Conservation (phyloP, 352 stramenopile species). For the Phytophthora boehmeriae region DNA sequence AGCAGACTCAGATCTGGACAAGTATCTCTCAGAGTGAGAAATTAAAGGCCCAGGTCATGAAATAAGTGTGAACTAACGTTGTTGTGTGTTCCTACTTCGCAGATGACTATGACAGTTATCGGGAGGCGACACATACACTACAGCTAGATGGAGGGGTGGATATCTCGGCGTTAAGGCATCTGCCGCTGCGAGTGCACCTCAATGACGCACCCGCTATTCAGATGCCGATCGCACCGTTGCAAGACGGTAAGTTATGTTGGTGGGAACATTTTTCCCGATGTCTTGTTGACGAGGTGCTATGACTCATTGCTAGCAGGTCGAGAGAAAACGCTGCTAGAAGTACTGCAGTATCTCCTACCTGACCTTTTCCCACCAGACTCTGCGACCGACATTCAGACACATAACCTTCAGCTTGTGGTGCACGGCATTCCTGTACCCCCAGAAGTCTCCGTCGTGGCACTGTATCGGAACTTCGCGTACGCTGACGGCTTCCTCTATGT, state of each 20-base stretch:
- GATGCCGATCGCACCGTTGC: conserved; percentile 66
- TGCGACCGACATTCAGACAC: background rate
- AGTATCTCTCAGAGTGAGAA: conserved; percentile 71
- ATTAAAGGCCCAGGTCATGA: too few relatives aligned
- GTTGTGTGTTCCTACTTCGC: background rate
- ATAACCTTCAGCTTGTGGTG: conserved; percentile 42
- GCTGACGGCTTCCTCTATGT: conserved; percentile 83
- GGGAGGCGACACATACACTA: conserved; percentile 53
- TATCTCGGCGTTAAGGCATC: conserved; percentile 40
- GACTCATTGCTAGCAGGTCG: conserved; percentile 22
- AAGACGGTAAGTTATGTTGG: conserved; percentile 31
- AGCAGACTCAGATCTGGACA: conserved; percentile 85
- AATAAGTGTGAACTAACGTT: too few relatives aligned
- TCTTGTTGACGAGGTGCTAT: background rate
- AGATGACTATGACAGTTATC: conserved; percentile 66
- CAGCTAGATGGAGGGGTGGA: conserved; percentile 45
- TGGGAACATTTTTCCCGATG: background rate
- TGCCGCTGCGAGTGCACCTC: conserved; percentile 75
- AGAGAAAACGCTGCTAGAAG: conserved; percentile 54
- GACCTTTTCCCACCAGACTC: conserved; percentile 52
- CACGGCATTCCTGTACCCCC: conserved; percentile 63
- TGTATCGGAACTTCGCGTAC: conserved; percentile 75
- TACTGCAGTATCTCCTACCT: conserved; percentile 61
- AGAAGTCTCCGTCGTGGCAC: conserved; percentile 55
- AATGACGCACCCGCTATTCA: conserved; percentile 63